phyloP scores from a whole-genome alignment of 2,329 filamentous ascomycete genomes.

The Trichophyton equinum region DNA sequence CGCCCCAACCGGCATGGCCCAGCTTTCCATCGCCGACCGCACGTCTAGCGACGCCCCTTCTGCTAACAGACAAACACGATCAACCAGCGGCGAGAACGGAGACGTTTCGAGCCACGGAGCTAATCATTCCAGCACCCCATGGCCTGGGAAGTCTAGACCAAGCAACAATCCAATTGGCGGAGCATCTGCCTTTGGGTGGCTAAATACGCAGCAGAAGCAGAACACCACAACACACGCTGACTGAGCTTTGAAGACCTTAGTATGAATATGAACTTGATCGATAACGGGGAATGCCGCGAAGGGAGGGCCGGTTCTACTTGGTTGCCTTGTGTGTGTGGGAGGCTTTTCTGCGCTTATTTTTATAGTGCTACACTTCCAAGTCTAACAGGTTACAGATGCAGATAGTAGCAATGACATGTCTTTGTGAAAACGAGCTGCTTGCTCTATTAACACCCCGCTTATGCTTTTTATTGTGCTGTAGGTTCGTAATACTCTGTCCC shows the following conservation, averaged over 20 bases:
- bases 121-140: conserved; percentile 12
- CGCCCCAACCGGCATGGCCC: background rate
- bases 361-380: background rate
- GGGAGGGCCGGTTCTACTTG: background rate
- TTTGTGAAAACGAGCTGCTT: background rate
- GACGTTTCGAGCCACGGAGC: background rate
- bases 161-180: conserved; percentile 59
- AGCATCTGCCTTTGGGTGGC: conserved; percentile 14
- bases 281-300: background rate
- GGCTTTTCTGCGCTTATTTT: background rate
- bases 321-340: background rate
- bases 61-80: background rate
- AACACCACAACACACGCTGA: background rate
- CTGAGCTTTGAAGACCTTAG: background rate
- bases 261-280: background rate
- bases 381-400: background rate
- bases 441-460: background rate
- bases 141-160: conserved; percentile 40
- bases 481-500: background rate
- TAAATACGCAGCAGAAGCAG: conserved; percentile 7
- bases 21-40: background rate
- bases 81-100: background rate
- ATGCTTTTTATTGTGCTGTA: background rate
- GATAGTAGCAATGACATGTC: background rate
- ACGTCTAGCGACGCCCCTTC: background rate